Percentiles rank a stretch among this genome's conserved stretches.
Evolutionary conservation across 1,284 basidiomycete species (phyloP).

Genomic region (Mycena sp.): DNA sequence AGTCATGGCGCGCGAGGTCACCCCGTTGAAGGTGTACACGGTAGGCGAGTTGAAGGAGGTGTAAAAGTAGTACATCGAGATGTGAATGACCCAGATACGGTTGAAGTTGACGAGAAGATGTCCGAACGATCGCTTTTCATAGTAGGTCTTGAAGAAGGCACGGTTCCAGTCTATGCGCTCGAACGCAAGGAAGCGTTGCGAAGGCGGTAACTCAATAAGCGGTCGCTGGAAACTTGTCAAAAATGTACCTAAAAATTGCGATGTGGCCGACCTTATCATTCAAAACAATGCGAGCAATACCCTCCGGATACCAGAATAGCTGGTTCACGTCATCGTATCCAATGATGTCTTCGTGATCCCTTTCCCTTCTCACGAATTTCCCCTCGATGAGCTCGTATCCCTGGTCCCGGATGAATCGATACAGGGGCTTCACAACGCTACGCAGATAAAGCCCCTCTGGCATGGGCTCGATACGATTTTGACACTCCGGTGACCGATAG

Average conservation of each 20-base stretch:
- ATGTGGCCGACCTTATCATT: constrained; percentile 85
- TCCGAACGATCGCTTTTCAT: constrained; percentile 92
- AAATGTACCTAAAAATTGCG: constrained; percentile 58
- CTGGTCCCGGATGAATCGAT: constrained; percentile 81
- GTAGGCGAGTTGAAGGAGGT: constrained; percentile 93
- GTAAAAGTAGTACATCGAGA: constrained; percentile 93
- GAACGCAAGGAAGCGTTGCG: constrained; percentile 94
- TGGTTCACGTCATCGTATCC: constrained; percentile 99
- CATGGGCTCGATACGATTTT: constrained; percentile 91
- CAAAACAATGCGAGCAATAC: constrained; percentile 91
- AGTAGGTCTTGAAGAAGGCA: constrained; percentile 97
- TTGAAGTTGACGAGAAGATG: constrained; percentile 98
- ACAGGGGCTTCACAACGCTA: constrained; percentile 75
- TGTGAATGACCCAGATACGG: constrained; percentile 95
- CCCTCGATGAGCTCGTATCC: constrained; percentile 97
- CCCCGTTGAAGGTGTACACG: constrained; percentile 72
- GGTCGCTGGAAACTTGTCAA: constrained; percentile 65
- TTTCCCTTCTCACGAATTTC: constrained; percentile 92
- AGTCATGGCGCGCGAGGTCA: constrained; percentile 75
- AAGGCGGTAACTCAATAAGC: constrained; percentile 87
- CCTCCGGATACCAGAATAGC: constrained; percentile 99
- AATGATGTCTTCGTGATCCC: constrained; percentile 46
- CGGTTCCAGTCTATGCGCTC: constrained; percentile 93
- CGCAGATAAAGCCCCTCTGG: constrained; percentile 95
- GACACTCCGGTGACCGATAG: constrained; percentile 97